Conservation (phyloP, 179 eudicot genomes). For the Camellia oleifera region DNA sequence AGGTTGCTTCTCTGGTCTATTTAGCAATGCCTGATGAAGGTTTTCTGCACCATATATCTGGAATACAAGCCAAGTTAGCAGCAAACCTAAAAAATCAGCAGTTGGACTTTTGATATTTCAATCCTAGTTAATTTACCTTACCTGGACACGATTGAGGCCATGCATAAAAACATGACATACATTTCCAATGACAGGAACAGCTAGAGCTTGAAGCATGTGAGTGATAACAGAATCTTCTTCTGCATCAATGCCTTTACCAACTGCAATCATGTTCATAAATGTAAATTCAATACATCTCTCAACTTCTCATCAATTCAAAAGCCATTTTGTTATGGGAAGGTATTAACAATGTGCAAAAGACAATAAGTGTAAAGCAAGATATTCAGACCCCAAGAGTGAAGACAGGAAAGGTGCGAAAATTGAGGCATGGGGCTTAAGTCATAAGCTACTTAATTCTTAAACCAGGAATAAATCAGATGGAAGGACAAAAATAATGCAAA, state of each 20-base stretch:
- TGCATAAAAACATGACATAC: constrained; percentile 96
- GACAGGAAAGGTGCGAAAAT: neutral
- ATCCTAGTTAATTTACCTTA: constrained; percentile 18
- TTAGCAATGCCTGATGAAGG: constrained; percentile 52
- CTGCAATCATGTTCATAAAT: constrained; percentile 31
- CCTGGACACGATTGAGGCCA: constrained; percentile 84
- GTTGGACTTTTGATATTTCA: neutral
- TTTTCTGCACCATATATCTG: constrained; percentile 94
- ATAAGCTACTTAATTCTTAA: neutral
- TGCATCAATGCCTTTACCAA: constrained; percentile 52
- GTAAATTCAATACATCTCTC: neutral
- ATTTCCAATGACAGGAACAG: constrained; percentile 89
- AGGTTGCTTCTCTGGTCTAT: constrained; percentile 64
- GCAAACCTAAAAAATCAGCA: neutral
- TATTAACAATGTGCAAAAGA: neutral
- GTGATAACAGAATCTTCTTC: constrained; percentile 70
- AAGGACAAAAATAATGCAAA: neutral
- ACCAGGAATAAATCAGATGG: neutral
- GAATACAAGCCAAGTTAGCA: constrained; percentile 20
- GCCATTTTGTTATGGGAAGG: neutral
- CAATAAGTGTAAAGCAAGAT: neutral
- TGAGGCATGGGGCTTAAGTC: neutral
- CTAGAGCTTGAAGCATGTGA: constrained; percentile 82
- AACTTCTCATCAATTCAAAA: neutral
- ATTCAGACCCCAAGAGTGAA: neutral